Evolutionary conservation across 352 stramenopile species (phyloP).

Genomic region (Pythium rhizo-oryzae): DNA sequence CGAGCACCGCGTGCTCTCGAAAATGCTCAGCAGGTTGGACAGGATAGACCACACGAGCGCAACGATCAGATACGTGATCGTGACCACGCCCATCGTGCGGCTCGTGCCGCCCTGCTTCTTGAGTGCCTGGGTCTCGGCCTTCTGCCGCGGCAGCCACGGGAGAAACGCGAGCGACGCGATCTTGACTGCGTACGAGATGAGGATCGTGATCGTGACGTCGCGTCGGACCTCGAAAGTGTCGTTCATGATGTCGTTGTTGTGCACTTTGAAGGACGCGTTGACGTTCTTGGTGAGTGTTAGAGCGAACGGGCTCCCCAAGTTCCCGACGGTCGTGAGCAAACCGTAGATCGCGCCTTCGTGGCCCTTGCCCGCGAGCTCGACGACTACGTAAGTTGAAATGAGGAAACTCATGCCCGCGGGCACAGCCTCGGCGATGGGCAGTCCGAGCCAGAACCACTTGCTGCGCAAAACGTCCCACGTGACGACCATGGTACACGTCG

Average conservation of each 20-base stretch:
- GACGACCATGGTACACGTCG: not conserved
- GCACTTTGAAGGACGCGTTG: constrained; percentile 21
- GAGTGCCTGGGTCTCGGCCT: constrained; percentile 20
- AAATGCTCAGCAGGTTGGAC: constrained; percentile 46
- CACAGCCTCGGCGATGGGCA: not conserved
- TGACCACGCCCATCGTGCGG: constrained; percentile 13
- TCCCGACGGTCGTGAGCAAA: constrained; percentile 31
- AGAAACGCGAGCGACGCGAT: no score
- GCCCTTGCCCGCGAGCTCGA: not conserved
- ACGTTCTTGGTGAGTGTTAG: constrained; percentile 24
- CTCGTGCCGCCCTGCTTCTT: constrained; percentile 13
- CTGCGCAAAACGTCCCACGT: not conserved
- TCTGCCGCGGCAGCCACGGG: constrained; percentile 29
- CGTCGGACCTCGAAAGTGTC: constrained; percentile 23
- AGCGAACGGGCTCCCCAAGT: constrained; percentile 16
- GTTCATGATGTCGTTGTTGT: constrained; percentile 21
- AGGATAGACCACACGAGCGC: constrained; percentile 19
- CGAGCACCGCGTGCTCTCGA: constrained; percentile 58
- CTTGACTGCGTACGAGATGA: constrained; percentile 26
- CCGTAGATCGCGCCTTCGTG: constrained; percentile 22
- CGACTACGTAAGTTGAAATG: not conserved
- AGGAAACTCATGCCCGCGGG: not conserved
- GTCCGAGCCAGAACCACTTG: not conserved
- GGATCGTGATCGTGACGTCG: constrained; percentile 24
- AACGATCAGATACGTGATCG: constrained; percentile 18